Base-by-base conservation (phyloP, 106 monocot genomes). In the Phalaenopsis equestris region DNA sequence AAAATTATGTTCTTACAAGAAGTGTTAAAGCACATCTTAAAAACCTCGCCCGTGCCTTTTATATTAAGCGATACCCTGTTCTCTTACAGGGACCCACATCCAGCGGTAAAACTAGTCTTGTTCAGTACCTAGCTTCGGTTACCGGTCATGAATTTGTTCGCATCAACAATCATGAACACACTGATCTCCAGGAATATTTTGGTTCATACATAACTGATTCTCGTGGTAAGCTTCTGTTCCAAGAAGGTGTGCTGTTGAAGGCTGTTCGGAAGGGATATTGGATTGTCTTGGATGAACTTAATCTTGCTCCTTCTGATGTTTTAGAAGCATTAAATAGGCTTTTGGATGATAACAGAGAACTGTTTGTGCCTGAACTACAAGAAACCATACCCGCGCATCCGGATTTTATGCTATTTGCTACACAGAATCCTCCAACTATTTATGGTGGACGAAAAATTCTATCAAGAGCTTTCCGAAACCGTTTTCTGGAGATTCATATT, bases 141-240 rank as follows among this genome's bases (percentile, higher is more conserved):
- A 91, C 98, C 48, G 94, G 92, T 67, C 90, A 94, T 86, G 84
- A 92, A 68, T 98, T 94, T 91, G 89, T 98, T 19, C 94, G 98
- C 70, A 92, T 98, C 79, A 98, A 98, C 81, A 98, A 98, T 87
- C 98, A 98, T 84, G 98, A 98, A 75, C 98, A 98, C 79, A 98
- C 98, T 61, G 98, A 98, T 80, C 80, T 98, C 17, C 94, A 98
- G 84, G 98, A 98, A 73, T 98, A 98, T 86, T 91, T 98, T 83
- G 98, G 98, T 47, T 84, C 91, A 16, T 98, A 98, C 56, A 81
- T 91, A 41, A 89, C 92, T 79, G 90, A 93, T 82, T 88, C 90
- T 82, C 82, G 80, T 58, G 98, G 98, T 38, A 89, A 14, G 55
- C 94, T 98, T 82, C 85, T 84, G 80, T 98, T 98, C 83, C 94